phyloP scores from a whole-genome alignment of 2,329 filamentous ascomycete genomes.

The Alternaria burnsii region DNA sequence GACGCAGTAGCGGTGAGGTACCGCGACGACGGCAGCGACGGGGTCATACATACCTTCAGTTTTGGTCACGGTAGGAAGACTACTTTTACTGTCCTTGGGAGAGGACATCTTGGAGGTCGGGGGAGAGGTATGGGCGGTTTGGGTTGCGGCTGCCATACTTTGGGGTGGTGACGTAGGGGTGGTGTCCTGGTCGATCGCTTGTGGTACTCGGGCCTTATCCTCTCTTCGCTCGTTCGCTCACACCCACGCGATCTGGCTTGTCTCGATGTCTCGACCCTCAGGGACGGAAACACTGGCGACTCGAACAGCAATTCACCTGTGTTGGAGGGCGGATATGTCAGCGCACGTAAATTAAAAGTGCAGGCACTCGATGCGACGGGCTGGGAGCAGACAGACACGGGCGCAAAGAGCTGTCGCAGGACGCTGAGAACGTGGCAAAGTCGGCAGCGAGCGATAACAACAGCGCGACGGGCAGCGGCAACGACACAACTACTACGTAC shows the following conservation, averaged over 20 bases:
- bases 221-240: conserved; percentile 30
- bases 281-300: conserved; percentile 13
- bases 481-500: conserved; percentile 41
- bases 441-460: conserved; percentile 24
- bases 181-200: conserved; percentile 40
- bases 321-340: conserved; percentile 14
- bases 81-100: conserved; percentile 49
- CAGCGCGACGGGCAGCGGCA: conserved; percentile 26
- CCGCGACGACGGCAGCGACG: conserved; percentile 5
- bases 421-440: conserved; percentile 33
- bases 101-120: conserved; percentile 51
- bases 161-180: conserved; percentile 48
- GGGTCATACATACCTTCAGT: conserved; percentile 45
- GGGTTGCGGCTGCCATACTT: conserved; percentile 48
- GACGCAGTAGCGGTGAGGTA: neutral
- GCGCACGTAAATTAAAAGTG: conserved; percentile 20
- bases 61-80: conserved; percentile 42
- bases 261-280: conserved; percentile 21
- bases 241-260: conserved; percentile 30
- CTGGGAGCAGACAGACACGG: conserved; percentile 19
- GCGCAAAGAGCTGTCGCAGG: conserved; percentile 27
- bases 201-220: conserved; percentile 35
- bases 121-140: conserved; percentile 46
- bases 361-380: conserved; percentile 23
- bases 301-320: conserved; percentile 16